These are phyloP conservation scores for Ceratobasidium sp. DNA, from an alignment of 1,284 basidiomycete genomes.

Conservation along the genomic window DNA sequence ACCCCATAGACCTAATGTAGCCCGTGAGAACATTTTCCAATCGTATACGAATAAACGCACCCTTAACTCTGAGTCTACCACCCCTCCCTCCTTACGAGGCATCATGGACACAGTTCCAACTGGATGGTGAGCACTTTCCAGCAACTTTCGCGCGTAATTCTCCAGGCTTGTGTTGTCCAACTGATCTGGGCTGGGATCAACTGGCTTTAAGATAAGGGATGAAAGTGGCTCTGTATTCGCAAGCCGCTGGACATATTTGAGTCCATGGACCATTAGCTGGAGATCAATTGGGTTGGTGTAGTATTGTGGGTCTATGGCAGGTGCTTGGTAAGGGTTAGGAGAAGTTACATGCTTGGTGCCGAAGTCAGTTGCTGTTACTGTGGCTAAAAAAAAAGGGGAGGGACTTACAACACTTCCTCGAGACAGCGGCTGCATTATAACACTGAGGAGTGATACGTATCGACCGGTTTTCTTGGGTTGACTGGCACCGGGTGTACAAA, in stretches of 20 bases:
- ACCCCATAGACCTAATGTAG: conserved; percentile 37
- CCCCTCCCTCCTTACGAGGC: conserved; percentile 53
- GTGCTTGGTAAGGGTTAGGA: conserved; percentile 21
- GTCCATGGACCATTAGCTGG: conserved; percentile 50
- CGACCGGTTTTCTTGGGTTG: conserved; percentile 24
- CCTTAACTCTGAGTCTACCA: conserved; percentile 50
- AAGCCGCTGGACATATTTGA: conserved; percentile 52
- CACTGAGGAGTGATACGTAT: conserved; percentile 39
- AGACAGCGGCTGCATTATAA: conserved; percentile 40
- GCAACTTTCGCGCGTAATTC: conserved; percentile 36
- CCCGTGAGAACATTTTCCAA: neutral
- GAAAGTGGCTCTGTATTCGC: conserved; percentile 49
- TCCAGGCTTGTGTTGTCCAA: conserved; percentile 39
- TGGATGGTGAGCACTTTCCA: conserved; percentile 39
- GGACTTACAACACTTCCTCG: conserved; percentile 39
- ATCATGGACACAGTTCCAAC: conserved; percentile 54
- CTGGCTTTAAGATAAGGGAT: conserved; percentile 35
- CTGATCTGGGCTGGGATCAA: conserved; percentile 40
- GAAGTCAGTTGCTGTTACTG: too few species aligned
- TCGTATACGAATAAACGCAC: neutral
- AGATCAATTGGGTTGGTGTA: conserved; percentile 48
- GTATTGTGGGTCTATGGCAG: conserved; percentile 43
- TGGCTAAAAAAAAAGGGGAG: too few species aligned
- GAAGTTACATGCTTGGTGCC: conserved; percentile 39
- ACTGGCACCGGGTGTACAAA: conserved; percentile 37